Evolutionary conservation across 495 filamentous ascomycete genomes (phyloP).

Genomic region (Talaromyces stipitatus): DNA sequence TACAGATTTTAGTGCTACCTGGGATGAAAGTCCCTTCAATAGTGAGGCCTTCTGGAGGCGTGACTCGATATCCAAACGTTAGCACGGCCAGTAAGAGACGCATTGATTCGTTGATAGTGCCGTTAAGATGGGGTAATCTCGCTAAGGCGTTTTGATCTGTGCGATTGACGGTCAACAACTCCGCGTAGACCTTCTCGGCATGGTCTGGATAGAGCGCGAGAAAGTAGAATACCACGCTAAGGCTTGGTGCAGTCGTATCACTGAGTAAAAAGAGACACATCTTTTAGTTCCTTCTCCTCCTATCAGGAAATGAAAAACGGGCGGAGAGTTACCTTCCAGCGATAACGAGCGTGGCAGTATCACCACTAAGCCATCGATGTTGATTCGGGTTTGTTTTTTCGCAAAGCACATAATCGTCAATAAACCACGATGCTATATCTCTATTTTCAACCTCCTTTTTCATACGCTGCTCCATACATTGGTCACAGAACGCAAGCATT

Average conservation of each 20-base stretch:
- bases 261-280: no score
- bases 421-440: conserved; percentile 26
- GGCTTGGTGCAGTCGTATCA: conserved; percentile 21
- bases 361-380: conserved; percentile 18
- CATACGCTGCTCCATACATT: conserved; percentile 26
- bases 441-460: conserved; percentile 7
- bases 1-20: conserved; percentile 26
- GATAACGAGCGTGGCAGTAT: conserved; percentile 23
- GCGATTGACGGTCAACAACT: conserved; percentile 6
- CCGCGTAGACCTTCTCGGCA: conserved; percentile 11
- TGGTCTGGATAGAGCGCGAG: conserved; percentile 20
- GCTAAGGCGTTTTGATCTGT: not conserved
- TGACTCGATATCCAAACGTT: conserved; percentile 22
- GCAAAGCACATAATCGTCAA: conserved; percentile 16
- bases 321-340: conserved; percentile 26
- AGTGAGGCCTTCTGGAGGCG: conserved; percentile 36
- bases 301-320: no score
- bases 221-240: conserved; percentile 26
- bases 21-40: conserved; percentile 43
- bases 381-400: not conserved
- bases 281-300: no score
- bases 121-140: conserved; percentile 24
- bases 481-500: conserved; percentile 23
- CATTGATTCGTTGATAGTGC: conserved; percentile 41
- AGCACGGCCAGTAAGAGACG: conserved; percentile 35